A percentile compares a stretch with the other conserved stretches of the same genome.
phyloP scores from a whole-genome alignment of 2,329 filamentous ascomycete species.

The Lachnellula occidentalis region DNA sequence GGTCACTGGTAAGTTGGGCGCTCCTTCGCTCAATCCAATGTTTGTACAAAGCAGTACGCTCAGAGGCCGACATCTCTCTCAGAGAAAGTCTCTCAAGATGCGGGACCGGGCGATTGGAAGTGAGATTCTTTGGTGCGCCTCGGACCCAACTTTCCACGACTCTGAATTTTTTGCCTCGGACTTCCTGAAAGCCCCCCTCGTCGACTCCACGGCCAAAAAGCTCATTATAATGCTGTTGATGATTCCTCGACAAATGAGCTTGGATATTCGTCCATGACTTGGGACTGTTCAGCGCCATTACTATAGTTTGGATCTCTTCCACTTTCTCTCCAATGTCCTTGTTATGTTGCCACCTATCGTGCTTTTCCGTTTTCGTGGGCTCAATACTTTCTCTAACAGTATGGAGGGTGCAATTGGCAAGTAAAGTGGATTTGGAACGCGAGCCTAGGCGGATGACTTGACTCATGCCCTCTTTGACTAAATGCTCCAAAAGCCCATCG shows the following conservation, averaged over 20 bases:
- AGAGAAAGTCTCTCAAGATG: constrained; percentile 16
- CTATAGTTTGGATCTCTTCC: constrained; percentile 16
- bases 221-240: constrained; percentile 15
- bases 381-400: constrained; percentile 11
- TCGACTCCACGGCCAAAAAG: constrained; percentile 19
- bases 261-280: constrained; percentile 20
- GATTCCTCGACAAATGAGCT: constrained; percentile 14
- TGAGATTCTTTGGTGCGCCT: constrained; percentile 18
- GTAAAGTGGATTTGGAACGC: constrained; percentile 22
- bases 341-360: constrained; percentile 20
- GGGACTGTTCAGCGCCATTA: constrained; percentile 19
- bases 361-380: constrained; percentile 20
- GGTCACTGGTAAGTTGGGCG: constrained; percentile 16
- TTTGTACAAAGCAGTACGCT: constrained; percentile 15
- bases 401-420: constrained; percentile 19
- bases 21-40: constrained; percentile 16
- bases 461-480: constrained; percentile 21
- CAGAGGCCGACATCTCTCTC: constrained; percentile 16
- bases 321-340: constrained; percentile 15
- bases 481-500: constrained; percentile 29
- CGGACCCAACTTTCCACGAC: constrained; percentile 21
- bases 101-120: constrained; percentile 15
- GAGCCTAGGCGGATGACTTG: constrained; percentile 24
- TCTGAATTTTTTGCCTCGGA: constrained; percentile 17
- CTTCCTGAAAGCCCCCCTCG: constrained; percentile 18